Percentiles rank a stretch among this genome's conserved stretches.
These are phyloP conservation scores for Carex kokanica DNA, from an alignment of 176 grass and related monocot species.

Conservation along the genomic window DNA sequence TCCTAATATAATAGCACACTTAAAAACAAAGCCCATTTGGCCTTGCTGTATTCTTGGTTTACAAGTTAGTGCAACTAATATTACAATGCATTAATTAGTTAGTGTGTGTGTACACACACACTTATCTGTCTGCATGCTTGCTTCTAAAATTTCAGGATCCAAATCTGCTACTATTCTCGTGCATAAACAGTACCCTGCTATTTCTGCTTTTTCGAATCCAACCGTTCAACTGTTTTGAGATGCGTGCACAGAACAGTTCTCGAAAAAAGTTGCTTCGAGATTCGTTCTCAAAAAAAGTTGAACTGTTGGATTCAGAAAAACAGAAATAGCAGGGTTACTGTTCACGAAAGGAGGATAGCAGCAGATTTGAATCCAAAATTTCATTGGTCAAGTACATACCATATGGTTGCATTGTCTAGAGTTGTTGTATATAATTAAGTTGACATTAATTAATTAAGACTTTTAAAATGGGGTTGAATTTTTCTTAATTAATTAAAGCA, in stretches of 20 bases:
- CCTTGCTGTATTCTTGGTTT: background rate
- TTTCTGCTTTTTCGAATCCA: too few relatives aligned
- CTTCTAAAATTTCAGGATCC: background rate
- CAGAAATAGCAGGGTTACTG: too few relatives aligned
- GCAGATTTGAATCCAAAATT: too few relatives aligned
- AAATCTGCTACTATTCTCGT: too few relatives aligned
- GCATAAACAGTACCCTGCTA: too few relatives aligned
- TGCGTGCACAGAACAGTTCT: too few relatives aligned
- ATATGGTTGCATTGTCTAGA: background rate
- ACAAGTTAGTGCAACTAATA: conserved; percentile 9
- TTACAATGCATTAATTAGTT: background rate
- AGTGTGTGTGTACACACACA: background rate
- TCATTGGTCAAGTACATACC: background rate
- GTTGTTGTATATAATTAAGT: background rate
- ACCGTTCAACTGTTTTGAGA: too few relatives aligned
- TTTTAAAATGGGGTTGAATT: background rate
- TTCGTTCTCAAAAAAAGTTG: too few relatives aligned
- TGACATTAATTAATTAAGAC: background rate
- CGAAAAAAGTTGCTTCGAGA: too few relatives aligned
- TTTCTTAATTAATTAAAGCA: background rate
- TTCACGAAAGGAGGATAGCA: too few relatives aligned
- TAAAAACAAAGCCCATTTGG: background rate
- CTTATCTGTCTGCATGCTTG: background rate
- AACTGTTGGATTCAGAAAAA: too few relatives aligned
- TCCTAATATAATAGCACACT: conserved; percentile 14